These are phyloP conservation scores for Sorghum bicolor DNA, from an alignment of 176 grass and related monocot genomes.

Conservation along the genomic window Sorghum_bicolor_NCBIv3 NC_012878.2:6750501-6751000, in stretches of 20 bases:
- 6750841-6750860: neutral
- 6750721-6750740: conserved; percentile 84
- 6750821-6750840: conserved; percentile 14
- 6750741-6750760: conserved; percentile 74
- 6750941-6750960: neutral
- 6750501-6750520: neutral
- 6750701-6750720: conserved; percentile 98
- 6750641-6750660: conserved; percentile 90
- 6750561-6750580: neutral
- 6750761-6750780: conserved; percentile 94
- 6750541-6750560: neutral
- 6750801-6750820: conserved; percentile 64
- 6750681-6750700: conserved; percentile 97
- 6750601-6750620: conserved; percentile 81
- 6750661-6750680: conserved; percentile 99
- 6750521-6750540: neutral
- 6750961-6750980: neutral
- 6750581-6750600: neutral
- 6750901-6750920: neutral
- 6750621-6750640: conserved; percentile 99
- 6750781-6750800: conserved; percentile 44
- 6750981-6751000: neutral
- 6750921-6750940: neutral
- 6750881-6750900: neutral
- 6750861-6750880: neutral